Conservation (phyloP, 2,329 filamentous ascomycete genomes). For the Hymenoscyphus fructigenus region DNA sequence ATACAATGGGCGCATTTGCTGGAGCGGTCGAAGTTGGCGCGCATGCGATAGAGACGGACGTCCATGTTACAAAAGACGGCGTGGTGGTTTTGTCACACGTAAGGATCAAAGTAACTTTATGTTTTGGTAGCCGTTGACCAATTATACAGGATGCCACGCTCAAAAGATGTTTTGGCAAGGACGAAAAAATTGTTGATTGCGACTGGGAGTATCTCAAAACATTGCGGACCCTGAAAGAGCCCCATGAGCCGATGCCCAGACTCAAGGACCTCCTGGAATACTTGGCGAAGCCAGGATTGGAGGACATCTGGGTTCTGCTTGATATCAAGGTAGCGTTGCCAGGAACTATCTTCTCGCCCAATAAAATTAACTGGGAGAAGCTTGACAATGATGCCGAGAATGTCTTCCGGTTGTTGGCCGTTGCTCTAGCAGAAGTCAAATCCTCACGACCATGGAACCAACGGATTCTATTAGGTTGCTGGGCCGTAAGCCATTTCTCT, state of each 20-base stretch:
- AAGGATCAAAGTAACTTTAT: slow-evolving; percentile 18
- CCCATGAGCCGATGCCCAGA: slow-evolving; percentile 70
- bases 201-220: slow-evolving; percentile 72
- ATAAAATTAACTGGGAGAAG: slow-evolving; percentile 39
- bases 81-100: slow-evolving; percentile 85
- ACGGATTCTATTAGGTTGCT: slow-evolving; percentile 77
- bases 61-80: slow-evolving; percentile 79
- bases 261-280: slow-evolving; percentile 73
- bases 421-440: slow-evolving; percentile 57
- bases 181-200: slow-evolving; percentile 70
- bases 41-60: slow-evolving; percentile 83
- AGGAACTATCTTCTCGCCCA: not conserved
- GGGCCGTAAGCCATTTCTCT: slow-evolving; percentile 57
- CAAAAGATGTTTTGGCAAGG: slow-evolving; percentile 77
- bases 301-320: slow-evolving; percentile 76
- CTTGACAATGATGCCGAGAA: slow-evolving; percentile 67
- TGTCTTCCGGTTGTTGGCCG: slow-evolving; percentile 68
- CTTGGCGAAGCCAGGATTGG: slow-evolving; percentile 60
- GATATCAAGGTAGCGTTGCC: slow-evolving; percentile 74
- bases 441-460: slow-evolving; percentile 62
- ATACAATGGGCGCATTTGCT: slow-evolving; percentile 76
- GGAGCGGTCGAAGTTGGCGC: slow-evolving; percentile 72
- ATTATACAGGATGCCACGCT: slow-evolving; percentile 65
- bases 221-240: slow-evolving; percentile 65
- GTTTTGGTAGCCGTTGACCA: slow-evolving; percentile 16